Evolutionary conservation across 164 flowering plant species (phyloP).

Genomic region (Dillenia turbinata): DNA sequence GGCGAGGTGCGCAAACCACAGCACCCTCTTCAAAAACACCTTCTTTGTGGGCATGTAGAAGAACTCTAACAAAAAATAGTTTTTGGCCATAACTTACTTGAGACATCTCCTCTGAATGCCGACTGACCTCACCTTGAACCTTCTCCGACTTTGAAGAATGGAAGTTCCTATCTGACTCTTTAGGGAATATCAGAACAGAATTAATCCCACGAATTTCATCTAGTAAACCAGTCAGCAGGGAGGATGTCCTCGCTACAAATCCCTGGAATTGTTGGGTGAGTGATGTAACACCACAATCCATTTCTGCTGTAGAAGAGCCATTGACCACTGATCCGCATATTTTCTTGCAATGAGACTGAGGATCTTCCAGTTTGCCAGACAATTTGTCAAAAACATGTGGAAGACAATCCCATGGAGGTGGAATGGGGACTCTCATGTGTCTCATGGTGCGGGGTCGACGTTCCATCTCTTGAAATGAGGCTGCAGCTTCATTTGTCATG

Average conservation of each 20-base stretch:
- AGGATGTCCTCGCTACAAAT: conserved; percentile 51
- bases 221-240: conserved; percentile 28
- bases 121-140: conserved; percentile 22
- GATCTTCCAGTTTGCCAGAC: neutral
- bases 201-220: conserved; percentile 27
- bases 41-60: conserved; percentile 63
- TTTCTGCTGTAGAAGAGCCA: conserved; percentile 2
- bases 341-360: conserved; percentile 5
- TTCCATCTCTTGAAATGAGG: conserved; percentile 23
- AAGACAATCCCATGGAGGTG: conserved; percentile 66
- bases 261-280: conserved; percentile 28
- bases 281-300: conserved; percentile 6
- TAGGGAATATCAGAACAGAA: conserved; percentile 46
- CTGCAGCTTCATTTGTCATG: conserved; percentile 51
- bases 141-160: conserved; percentile 20
- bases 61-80: conserved; percentile 60
- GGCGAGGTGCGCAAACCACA: conserved; percentile 71
- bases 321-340: conserved; percentile 3
- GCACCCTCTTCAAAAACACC: conserved; percentile 92
- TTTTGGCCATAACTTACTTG: conserved; percentile 16
- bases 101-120: conserved; percentile 9
- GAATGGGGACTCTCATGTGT: conserved; percentile 55
- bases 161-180: conserved; percentile 13
- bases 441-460: conserved; percentile 47
- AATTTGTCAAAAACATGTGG: conserved; percentile 18